Conservation (phyloP, 805 yeast species). For the Blastobotrys terrestris region DNA sequence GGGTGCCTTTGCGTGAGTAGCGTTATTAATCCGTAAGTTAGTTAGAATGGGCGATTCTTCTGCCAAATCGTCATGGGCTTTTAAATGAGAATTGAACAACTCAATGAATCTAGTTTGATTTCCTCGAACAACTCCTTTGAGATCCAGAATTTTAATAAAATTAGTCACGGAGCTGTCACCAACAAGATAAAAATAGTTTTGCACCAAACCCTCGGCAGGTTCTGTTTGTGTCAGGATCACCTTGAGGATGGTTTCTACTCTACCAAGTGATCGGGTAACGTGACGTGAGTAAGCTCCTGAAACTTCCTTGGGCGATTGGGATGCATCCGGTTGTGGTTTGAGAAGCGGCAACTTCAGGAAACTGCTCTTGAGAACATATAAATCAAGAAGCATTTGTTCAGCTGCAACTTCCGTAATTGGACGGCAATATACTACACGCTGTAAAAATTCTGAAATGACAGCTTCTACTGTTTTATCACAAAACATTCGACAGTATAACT, state of each 20-base stretch:
- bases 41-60: conserved; percentile 26
- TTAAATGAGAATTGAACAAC: conserved; percentile 34
- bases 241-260: conserved; percentile 60
- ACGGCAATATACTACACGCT: conserved; percentile 51
- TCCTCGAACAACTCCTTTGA: conserved; percentile 49
- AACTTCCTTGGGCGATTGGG: conserved; percentile 21
- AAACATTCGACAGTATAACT: conserved; percentile 62
- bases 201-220: conserved; percentile 61
- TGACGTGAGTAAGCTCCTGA: conserved; percentile 36
- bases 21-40: conserved; percentile 7
- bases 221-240: conserved; percentile 55
- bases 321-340: conserved; percentile 7
- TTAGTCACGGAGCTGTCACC: conserved; percentile 59
- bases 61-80: conserved; percentile 31
- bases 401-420: conserved; percentile 67
- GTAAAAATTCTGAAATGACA: conserved; percentile 48
- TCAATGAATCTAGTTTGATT: conserved; percentile 37
- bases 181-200: conserved; percentile 57
- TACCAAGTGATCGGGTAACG: conserved; percentile 37
- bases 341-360: conserved; percentile 32
- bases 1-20: neutral
- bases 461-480: conserved; percentile 72
- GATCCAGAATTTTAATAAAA: conserved; percentile 55
- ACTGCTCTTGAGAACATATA: conserved; percentile 54
- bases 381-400: conserved; percentile 75